phyloP scores from a whole-genome alignment of 108 stramenopile species.

The Nitzschia putrida region DNA sequence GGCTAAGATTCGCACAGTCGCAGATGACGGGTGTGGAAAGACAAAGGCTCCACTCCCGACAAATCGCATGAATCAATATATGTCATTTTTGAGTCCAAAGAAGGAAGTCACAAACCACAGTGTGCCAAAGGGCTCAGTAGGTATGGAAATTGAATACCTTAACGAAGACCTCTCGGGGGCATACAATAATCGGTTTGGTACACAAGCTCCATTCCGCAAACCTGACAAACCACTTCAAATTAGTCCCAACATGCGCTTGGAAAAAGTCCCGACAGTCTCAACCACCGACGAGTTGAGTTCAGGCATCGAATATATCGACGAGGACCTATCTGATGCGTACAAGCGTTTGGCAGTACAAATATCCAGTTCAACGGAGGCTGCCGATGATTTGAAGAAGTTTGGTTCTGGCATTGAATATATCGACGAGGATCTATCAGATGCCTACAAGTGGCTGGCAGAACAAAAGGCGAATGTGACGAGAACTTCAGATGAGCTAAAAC shows the following conservation, averaged over 20 bases:
- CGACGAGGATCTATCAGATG: slow-evolving; percentile 16
- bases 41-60: neutral
- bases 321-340: slow-evolving; percentile 10
- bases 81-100: too few species aligned
- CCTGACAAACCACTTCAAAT: too few species aligned
- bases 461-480: neutral
- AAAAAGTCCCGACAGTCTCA: too few species aligned
- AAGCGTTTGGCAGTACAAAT: neutral
- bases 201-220: too few species aligned
- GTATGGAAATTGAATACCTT: slow-evolving; percentile 5
- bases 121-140: neutral
- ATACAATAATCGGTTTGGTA: neutral
- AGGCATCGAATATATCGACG: slow-evolving; percentile 19
- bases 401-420: slow-evolving; percentile 11
- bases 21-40: neutral
- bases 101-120: neutral
- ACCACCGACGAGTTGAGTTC: neutral
- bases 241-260: too few species aligned
- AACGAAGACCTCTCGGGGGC: slow-evolving; percentile 20
- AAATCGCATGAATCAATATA: too few species aligned
- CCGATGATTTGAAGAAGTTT: neutral
- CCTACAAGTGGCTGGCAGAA: neutral
- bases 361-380: neutral
- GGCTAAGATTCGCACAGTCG: neutral
- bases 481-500: neutral